A percentile compares a stretch with the other conserved stretches of the same genome.
These are phyloP conservation scores for Macroventuria anomochaeta DNA, from an alignment of 2,329 filamentous ascomycete species.

Conservation along the genomic window DNA sequence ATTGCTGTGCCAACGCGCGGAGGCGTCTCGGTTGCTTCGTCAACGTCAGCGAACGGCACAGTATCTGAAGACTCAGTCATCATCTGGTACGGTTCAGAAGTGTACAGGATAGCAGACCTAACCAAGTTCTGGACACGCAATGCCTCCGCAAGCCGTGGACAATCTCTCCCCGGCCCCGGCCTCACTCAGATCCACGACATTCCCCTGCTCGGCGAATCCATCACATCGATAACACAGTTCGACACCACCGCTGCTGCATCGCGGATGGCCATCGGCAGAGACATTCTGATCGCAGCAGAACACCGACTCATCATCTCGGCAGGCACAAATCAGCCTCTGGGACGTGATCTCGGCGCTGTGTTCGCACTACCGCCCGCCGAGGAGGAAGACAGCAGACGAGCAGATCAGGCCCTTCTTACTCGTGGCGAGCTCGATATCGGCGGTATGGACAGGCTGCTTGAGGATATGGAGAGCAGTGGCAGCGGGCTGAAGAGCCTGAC, in stretches of 20 bases:
- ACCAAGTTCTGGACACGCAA: slow-evolving; percentile 55
- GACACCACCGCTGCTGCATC: slow-evolving; percentile 48
- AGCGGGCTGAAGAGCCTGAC: slow-evolving; percentile 30
- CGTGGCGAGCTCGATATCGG: slow-evolving; percentile 56
- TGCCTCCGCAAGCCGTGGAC: slow-evolving; percentile 40
- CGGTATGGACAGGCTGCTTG: slow-evolving; percentile 56
- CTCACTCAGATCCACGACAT: slow-evolving; percentile 52
- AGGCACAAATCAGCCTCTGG: slow-evolving; percentile 39
- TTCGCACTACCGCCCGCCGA: slow-evolving; percentile 40
- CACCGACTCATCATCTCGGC: slow-evolving; percentile 54
- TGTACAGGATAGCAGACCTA: slow-evolving; percentile 55
- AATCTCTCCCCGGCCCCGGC: slow-evolving; percentile 51
- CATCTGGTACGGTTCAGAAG: slow-evolving; percentile 55
- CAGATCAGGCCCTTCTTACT: slow-evolving; percentile 54
- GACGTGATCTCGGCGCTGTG: slow-evolving; percentile 40
- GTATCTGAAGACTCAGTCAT: slow-evolving; percentile 54
- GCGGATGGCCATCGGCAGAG: slow-evolving; percentile 53
- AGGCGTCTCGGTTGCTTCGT: slow-evolving; percentile 51
- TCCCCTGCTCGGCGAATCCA: slow-evolving; percentile 51
- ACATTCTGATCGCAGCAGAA: slow-evolving; percentile 53
- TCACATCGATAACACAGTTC: slow-evolving; percentile 54
- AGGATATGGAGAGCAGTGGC: slow-evolving; percentile 41
- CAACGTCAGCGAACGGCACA: slow-evolving; percentile 38
- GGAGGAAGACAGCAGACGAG: slow-evolving; percentile 35
- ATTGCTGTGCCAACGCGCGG: slow-evolving; percentile 46